A percentile compares a stretch with the other conserved stretches of the same genome.
These are phyloP conservation scores for Colletotrichum coccodes DNA, from an alignment of 2,329 filamentous ascomycete genomes.

Conservation along the genomic window DNA sequence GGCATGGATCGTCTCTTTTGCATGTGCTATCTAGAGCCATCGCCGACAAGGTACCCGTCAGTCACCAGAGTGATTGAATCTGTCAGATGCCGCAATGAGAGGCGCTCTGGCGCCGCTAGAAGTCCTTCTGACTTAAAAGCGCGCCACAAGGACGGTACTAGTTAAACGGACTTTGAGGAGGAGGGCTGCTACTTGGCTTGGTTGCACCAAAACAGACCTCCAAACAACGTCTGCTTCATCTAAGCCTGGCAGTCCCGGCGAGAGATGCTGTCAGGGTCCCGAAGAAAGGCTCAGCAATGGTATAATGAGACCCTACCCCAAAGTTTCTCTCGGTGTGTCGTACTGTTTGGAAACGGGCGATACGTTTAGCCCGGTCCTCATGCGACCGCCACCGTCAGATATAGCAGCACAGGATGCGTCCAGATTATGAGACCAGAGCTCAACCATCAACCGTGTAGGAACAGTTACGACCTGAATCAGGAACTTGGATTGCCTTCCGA, in stretches of 20 bases:
- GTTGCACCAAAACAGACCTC: constrained; percentile 5
- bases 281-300: neutral
- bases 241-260: constrained; percentile 8
- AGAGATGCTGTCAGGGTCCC: neutral
- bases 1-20: neutral
- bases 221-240: constrained; percentile 21
- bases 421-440: neutral
- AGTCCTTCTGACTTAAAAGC: neutral
- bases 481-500: neutral
- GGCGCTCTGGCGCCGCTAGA: neutral
- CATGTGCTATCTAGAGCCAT: neutral
- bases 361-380: constrained; percentile 4
- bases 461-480: neutral
- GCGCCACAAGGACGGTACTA: neutral
- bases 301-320: neutral
- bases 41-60: neutral
- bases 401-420: constrained; percentile 7
- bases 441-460: constrained; percentile 9
- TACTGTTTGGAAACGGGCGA: constrained; percentile 1
- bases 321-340: neutral
- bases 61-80: neutral
- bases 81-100: neutral
- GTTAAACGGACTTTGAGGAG: neutral
- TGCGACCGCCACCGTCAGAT: constrained; percentile 18
- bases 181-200: constrained; percentile 6